A percentile compares a stretch with the other conserved stretches of the same genome.
Evolutionary conservation across 1,284 basidiomycete species (phyloP).

Genomic region (Prillingera fragicola): DNA sequence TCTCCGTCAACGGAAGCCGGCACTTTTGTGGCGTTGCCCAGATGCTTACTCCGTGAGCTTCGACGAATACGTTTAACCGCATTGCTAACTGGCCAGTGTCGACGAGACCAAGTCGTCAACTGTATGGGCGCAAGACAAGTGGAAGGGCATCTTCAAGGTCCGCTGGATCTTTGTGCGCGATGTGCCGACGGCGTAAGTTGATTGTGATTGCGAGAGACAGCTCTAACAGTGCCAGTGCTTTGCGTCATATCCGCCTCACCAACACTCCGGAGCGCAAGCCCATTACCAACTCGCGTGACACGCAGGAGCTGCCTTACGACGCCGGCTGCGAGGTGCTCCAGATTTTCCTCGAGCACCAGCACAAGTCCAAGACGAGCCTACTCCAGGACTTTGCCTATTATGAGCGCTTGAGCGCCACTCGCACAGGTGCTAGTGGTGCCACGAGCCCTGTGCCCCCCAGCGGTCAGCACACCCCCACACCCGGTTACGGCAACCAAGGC

Average conservation of each 20-base stretch:
- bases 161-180: slow-evolving; percentile 93
- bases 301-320: slow-evolving; percentile 80
- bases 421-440: neutral
- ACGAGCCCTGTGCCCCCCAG: neutral
- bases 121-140: slow-evolving; percentile 96
- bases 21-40: slow-evolving; percentile 97
- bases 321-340: slow-evolving; percentile 90
- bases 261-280: slow-evolving; percentile 96
- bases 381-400: slow-evolving; percentile 92
- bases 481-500: neutral
- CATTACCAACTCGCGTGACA: slow-evolving; percentile 73
- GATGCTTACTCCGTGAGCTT: slow-evolving; percentile 71
- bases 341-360: slow-evolving; percentile 83
- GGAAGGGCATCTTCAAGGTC: slow-evolving; percentile 95
- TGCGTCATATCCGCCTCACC: slow-evolving; percentile 52
- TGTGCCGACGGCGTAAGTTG: slow-evolving; percentile 80
- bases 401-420: slow-evolving; percentile 50
- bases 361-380: slow-evolving; percentile 70
- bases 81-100: slow-evolving; percentile 45
- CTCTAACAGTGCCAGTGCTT: slow-evolving; percentile 22
- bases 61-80: neutral
- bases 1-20: slow-evolving; percentile 90
- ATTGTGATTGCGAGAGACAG: neutral
- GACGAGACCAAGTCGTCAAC: slow-evolving; percentile 55
- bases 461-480: neutral